Evolutionary conservation across 345 rosid species (phyloP).

Genomic region (Lumnitzera racemosa): DNA sequence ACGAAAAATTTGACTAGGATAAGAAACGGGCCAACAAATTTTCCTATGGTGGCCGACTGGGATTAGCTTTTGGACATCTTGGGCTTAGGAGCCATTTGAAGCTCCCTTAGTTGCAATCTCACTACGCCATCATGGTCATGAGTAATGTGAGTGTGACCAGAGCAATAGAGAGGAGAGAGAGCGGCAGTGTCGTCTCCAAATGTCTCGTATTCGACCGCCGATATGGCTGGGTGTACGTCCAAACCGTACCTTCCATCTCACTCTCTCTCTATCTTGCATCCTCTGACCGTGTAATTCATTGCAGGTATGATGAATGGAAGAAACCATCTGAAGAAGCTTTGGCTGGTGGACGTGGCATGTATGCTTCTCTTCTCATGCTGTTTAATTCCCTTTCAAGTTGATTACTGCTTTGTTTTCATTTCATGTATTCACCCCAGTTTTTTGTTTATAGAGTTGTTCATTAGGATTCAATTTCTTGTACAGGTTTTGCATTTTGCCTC

Average conservation of each 20-base stretch:
- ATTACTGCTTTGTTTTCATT: not conserved
- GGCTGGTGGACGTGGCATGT: constrained; percentile 77
- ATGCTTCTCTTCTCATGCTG: constrained; percentile 3
- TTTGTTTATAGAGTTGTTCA: too few relatives aligned
- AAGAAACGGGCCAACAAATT: too few relatives aligned
- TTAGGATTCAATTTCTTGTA: not conserved
- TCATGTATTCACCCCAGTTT: too few relatives aligned
- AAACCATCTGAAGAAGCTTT: constrained; percentile 69
- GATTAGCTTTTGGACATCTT: too few relatives aligned
- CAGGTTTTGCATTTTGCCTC: constrained; percentile 69
- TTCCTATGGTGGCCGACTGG: too few relatives aligned
- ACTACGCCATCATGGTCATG: too few relatives aligned
- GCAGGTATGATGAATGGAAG: constrained; percentile 60
- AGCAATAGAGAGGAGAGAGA: too few relatives aligned
- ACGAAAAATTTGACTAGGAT: too few relatives aligned
- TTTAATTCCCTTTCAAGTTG: not conserved
- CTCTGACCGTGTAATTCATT: not conserved
- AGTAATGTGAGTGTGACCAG: too few relatives aligned
- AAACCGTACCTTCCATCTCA: not conserved
- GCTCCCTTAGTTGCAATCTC: too few relatives aligned
- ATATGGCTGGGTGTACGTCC: constrained; percentile 67
- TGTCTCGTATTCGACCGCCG: constrained; percentile 63
- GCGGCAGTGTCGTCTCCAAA: constrained; percentile 12
- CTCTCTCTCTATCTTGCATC: not conserved
- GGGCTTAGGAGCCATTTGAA: too few relatives aligned